Conservation (phyloP, 2,329 filamentous ascomycete genomes). For the Botrytis byssoidea region DNA sequence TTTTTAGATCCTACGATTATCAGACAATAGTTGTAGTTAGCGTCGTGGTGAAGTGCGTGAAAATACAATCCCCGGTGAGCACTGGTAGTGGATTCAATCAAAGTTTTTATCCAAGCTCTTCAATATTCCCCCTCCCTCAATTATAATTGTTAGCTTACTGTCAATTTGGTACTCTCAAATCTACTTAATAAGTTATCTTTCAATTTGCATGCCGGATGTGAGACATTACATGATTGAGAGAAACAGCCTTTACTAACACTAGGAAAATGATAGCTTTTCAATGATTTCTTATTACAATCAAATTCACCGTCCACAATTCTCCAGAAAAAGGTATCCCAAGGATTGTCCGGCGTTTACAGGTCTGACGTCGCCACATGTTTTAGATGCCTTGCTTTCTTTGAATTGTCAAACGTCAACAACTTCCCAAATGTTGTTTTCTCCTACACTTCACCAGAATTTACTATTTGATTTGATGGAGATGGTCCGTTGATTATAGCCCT, state of each 20-base stretch:
- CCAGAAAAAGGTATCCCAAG: neutral
- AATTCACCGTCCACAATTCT: neutral
- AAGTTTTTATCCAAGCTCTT: neutral
- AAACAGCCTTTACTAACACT: neutral
- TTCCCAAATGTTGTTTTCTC: constrained; percentile 5
- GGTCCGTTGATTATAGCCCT: neutral
- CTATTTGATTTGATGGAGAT: constrained; percentile 7
- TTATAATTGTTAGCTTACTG: neutral
- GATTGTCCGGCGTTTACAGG: neutral
- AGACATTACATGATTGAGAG: neutral
- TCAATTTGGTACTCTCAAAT: neutral
- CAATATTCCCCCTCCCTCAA: neutral
- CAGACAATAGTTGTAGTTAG: neutral
- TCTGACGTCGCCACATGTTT: constrained; percentile 13
- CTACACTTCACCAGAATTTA: neutral
- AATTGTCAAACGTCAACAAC: constrained; percentile 7
- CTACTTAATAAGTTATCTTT: neutral
- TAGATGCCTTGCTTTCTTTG: constrained; percentile 5
- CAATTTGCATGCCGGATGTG: neutral
- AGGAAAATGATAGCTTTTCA: neutral
- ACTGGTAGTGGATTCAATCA: neutral
- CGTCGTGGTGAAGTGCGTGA: neutral
- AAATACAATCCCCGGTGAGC: neutral
- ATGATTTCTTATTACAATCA: neutral
- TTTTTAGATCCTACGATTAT: neutral